Evolutionary conservation across 495 filamentous ascomycete genomes (phyloP).

Genomic region (Hypoxylon cercidicola): DNA sequence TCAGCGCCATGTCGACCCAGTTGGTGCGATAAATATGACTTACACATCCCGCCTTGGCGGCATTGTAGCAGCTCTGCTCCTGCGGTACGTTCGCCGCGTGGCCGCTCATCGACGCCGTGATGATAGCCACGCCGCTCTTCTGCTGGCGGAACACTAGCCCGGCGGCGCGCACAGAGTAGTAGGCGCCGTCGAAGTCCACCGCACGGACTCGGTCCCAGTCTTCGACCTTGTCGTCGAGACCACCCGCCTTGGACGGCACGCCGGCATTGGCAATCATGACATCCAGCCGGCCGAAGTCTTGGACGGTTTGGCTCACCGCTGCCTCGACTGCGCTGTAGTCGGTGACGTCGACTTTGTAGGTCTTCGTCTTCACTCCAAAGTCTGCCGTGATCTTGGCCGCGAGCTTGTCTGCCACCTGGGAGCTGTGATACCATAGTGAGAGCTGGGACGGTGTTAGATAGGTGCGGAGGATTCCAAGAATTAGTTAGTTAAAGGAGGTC

Average conservation of each 20-base stretch:
- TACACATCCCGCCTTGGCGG: slow-evolving; percentile 73
- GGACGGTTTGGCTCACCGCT: slow-evolving; percentile 80
- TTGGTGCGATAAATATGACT: background rate
- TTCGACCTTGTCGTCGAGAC: slow-evolving; percentile 71
- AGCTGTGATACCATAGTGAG: slow-evolving; percentile 54
- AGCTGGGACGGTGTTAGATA: background rate
- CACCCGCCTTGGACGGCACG: slow-evolving; percentile 68
- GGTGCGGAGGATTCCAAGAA: background rate
- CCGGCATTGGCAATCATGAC: slow-evolving; percentile 82
- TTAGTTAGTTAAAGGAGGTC: slow-evolving; percentile 47
- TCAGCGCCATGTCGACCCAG: background rate
- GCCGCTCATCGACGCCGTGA: slow-evolving; percentile 74
- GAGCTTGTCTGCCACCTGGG: slow-evolving; percentile 71
- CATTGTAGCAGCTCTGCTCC: slow-evolving; percentile 84
- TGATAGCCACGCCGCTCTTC: slow-evolving; percentile 69
- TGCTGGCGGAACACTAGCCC: slow-evolving; percentile 72
- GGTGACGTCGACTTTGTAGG: slow-evolving; percentile 69
- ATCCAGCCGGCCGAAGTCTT: slow-evolving; percentile 82
- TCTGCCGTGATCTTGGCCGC: slow-evolving; percentile 65
- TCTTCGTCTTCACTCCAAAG: slow-evolving; percentile 74
- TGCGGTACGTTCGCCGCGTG: slow-evolving; percentile 83
- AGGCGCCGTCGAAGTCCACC: slow-evolving; percentile 71
- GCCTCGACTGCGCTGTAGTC: slow-evolving; percentile 69
- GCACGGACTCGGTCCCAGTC: slow-evolving; percentile 76
- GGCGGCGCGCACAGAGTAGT: slow-evolving; percentile 75